Evolutionary conservation across 805 yeast genomes (phyloP).

Genomic region (Zygotorulaspora danielsina): DNA sequence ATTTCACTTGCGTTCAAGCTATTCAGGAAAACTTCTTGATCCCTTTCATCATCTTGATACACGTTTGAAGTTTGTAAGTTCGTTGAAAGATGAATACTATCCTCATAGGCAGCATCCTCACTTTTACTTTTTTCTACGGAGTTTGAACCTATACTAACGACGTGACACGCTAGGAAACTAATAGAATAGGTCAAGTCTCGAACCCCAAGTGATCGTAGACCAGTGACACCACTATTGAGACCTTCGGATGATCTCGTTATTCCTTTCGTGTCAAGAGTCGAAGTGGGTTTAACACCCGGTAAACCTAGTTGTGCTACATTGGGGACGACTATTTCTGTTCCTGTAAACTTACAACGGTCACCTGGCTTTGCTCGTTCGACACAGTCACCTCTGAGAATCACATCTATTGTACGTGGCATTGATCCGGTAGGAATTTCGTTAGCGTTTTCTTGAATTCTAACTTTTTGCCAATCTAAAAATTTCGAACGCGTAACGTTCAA

Average conservation of each 20-base stretch:
- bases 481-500: constrained; percentile 77
- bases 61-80: constrained; percentile 27
- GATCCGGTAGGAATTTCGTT: constrained; percentile 96
- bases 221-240: constrained; percentile 79
- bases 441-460: constrained; percentile 93
- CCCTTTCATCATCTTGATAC: constrained; percentile 51
- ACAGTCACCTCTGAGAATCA: constrained; percentile 85
- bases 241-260: constrained; percentile 51
- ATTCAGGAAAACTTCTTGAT: constrained; percentile 76
- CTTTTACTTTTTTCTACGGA: constrained; percentile 8
- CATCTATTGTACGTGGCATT: constrained; percentile 96
- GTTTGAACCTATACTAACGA: constrained; percentile 51
- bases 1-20: constrained; percentile 78
- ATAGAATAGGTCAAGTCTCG: constrained; percentile 89
- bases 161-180: constrained; percentile 90
- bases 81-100: constrained; percentile 23
- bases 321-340: constrained; percentile 91
- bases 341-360: constrained; percentile 89
- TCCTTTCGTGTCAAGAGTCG: constrained; percentile 61
- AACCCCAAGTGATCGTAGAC: constrained; percentile 85
- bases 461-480: constrained; percentile 95
- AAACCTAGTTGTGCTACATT: constrained; percentile 90
- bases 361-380: constrained; percentile 98
- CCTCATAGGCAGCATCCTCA: constrained; percentile 20
- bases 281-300: constrained; percentile 89